phyloP scores from a whole-genome alignment of 2,329 filamentous ascomycete genomes.

The Ophiostoma quercus region DNA sequence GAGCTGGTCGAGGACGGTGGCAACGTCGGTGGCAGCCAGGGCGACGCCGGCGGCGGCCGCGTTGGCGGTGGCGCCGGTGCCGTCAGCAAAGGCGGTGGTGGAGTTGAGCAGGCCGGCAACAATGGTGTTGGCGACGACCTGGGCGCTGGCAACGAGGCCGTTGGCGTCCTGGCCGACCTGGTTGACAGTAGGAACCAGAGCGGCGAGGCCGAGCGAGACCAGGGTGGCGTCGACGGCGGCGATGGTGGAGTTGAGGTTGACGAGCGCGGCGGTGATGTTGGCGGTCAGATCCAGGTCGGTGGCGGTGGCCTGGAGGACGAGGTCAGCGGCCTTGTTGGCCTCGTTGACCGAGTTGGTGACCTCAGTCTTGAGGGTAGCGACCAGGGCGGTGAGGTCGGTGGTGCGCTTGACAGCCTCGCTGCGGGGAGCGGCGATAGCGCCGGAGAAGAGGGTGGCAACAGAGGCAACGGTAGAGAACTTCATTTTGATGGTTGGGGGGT shows the following conservation, averaged over 20 bases:
- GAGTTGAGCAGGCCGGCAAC: neutral
- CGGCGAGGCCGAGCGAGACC: slow-evolving; percentile 8
- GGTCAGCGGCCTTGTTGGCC: slow-evolving; percentile 1
- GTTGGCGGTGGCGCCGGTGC: neutral
- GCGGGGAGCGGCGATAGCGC: slow-evolving; percentile 24
- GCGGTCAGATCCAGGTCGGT: neutral
- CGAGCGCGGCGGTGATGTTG: slow-evolving; percentile 15
- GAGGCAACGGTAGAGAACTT: slow-evolving; percentile 25
- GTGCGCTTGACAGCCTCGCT: slow-evolving; percentile 4
- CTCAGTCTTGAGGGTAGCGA: neutral
- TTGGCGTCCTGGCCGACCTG: neutral
- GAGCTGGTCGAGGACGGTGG: neutral
- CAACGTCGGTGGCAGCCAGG: neutral
- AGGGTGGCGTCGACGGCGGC: slow-evolving; percentile 5
- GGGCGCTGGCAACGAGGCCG: neutral
- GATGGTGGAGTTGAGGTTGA: slow-evolving; percentile 10
- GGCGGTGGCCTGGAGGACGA: slow-evolving; percentile 1
- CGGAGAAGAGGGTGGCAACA: slow-evolving; percentile 18
- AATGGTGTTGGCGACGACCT: slow-evolving; percentile 9
- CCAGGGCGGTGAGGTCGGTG: neutral
- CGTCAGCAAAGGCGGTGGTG: neutral
- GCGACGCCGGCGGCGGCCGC: neutral
- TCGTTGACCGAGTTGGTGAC: neutral
- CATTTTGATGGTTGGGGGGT: slow-evolving; percentile 23
- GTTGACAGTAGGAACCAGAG: neutral